Base-by-base conservation (phyloP, 2,329 filamentous ascomycete genomes). In the Arthrobotrys entomopaga region DNA sequence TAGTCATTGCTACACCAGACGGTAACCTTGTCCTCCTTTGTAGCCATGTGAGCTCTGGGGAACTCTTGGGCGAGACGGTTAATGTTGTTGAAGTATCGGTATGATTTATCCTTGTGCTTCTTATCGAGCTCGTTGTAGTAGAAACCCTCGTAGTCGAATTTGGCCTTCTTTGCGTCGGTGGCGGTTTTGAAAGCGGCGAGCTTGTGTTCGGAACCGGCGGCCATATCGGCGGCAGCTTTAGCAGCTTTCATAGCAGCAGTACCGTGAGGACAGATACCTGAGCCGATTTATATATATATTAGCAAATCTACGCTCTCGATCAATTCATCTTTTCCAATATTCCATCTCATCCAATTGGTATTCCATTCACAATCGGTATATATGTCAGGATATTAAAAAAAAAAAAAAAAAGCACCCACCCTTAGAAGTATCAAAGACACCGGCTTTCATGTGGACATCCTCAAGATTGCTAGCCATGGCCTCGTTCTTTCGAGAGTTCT, bases 21-120 rank as follows among this genome's bases (percentile, higher is more conserved):
- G 1, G 94, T 97, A 69, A 99, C 95, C 61, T 88, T 88, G 77
- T 97, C 92, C 72, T 94, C 89, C 80, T 88, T 87, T 70, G 86
- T 88, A 15, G 91, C 87, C 86, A 96, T 96, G 82, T 99, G 95
- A 52, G 95, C 95, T 77, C 91, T 91, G 29, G 95, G 95, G 77
- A 99, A 99, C 77, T 98, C 92, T 84, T 95, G 92, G 77, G 95
- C 95, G 75, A 99, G 86, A 40, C 95, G 93, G 81, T 99, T 99
- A 88, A 99, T 99, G 85, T 99, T 99, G 87, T 99, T 99, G 86
- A 99, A 99, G 85, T 98, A 98, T 80, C 95, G 92, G 85, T 99
- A 99, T 60, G 93, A 97, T 85, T 97, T 98, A 86, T 99, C 95
- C 86, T 96, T 93, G 87, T 97, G 95, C 85, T 99, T 99, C 87